Conservation (phyloP, 257 asterid species). For the Ilex aquifolium region DNA sequence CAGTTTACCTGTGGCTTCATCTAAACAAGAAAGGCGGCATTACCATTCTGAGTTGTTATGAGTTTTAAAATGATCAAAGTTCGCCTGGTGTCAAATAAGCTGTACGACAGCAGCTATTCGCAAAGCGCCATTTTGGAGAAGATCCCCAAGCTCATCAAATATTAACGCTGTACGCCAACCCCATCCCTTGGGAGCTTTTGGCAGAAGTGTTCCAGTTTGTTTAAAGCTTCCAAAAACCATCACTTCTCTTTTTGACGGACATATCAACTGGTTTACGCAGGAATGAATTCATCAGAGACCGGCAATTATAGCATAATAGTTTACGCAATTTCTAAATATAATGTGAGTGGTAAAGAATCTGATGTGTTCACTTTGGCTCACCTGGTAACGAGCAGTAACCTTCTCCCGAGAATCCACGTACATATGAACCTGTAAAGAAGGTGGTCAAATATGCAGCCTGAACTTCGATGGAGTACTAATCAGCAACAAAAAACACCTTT, state of each 20-base stretch:
- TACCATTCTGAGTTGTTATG: no score
- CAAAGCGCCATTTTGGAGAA: conserved; percentile 77
- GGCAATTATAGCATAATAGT: background rate
- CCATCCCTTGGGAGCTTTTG: conserved; percentile 99
- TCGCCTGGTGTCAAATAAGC: conserved; percentile 45
- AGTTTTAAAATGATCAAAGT: no score
- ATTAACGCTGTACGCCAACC: conserved; percentile 96
- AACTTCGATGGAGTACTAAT: conserved; percentile 1
- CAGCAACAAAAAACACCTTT: no score
- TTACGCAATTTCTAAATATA: background rate
- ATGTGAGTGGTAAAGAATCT: background rate
- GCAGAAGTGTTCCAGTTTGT: conserved; percentile 89
- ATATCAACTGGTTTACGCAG: conserved; percentile 55
- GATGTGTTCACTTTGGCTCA: conserved; percentile 10
- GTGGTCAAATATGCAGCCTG: conserved; percentile 8
- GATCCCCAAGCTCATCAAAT: conserved; percentile 81
- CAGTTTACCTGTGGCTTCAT: no score
- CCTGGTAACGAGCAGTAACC: conserved; percentile 98
- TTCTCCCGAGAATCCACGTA: conserved; percentile 82
- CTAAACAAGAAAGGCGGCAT: no score
- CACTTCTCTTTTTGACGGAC: conserved; percentile 96
- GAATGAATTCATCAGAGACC: conserved; percentile 1
- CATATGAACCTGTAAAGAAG: conserved; percentile 65
- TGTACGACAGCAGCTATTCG: conserved; percentile 88
- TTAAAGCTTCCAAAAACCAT: conserved; percentile 94